Conservation (phyloP, 2,329 filamentous ascomycete species). For the Purpureocillium lavendulum region DNA sequence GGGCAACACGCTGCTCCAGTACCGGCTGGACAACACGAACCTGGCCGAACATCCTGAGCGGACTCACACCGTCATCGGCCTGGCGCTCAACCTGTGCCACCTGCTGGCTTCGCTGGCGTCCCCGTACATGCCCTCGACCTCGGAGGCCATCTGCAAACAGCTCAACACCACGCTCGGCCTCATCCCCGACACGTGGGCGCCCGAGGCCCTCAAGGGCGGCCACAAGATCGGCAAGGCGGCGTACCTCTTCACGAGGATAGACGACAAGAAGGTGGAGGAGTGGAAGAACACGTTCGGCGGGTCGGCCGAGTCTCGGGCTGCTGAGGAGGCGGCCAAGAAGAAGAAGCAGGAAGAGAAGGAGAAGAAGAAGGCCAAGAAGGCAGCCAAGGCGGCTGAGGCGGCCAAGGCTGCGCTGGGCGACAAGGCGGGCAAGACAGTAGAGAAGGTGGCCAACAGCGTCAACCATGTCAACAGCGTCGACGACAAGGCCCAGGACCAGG, state of each 20-base stretch:
- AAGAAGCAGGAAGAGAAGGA: slow-evolving; percentile 42
- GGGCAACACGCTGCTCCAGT: slow-evolving; percentile 42
- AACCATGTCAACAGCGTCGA: background rate
- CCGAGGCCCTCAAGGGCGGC: slow-evolving; percentile 55
- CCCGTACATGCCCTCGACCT: slow-evolving; percentile 80
- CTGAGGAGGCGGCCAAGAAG: slow-evolving; percentile 42
- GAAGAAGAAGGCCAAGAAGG: slow-evolving; percentile 29
- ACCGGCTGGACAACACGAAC: slow-evolving; percentile 46
- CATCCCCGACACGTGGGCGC: slow-evolving; percentile 54
- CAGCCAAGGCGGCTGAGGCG: slow-evolving; percentile 20
- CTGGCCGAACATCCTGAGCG: slow-evolving; percentile 45
- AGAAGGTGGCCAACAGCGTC: background rate
- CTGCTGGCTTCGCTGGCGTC: slow-evolving; percentile 70
- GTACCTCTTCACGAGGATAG: slow-evolving; percentile 76
- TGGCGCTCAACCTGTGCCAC: slow-evolving; percentile 78
- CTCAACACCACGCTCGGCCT: slow-evolving; percentile 45
- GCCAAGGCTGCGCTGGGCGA: slow-evolving; percentile 11
- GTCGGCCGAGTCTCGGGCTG: slow-evolving; percentile 36
- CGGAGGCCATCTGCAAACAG: slow-evolving; percentile 68
- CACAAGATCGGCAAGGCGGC: slow-evolving; percentile 76
- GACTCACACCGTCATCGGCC: slow-evolving; percentile 55
- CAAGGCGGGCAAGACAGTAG: slow-evolving; percentile 1
- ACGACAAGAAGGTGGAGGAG: slow-evolving; percentile 70
- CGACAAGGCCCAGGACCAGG: slow-evolving; percentile 10
- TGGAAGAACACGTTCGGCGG: slow-evolving; percentile 71